Evolutionary conservation across 192 early-diverging fungal species (phyloP), one percentile per base, ranked within the genome.

Genomic region (Chytriomyces sp.): DNA sequence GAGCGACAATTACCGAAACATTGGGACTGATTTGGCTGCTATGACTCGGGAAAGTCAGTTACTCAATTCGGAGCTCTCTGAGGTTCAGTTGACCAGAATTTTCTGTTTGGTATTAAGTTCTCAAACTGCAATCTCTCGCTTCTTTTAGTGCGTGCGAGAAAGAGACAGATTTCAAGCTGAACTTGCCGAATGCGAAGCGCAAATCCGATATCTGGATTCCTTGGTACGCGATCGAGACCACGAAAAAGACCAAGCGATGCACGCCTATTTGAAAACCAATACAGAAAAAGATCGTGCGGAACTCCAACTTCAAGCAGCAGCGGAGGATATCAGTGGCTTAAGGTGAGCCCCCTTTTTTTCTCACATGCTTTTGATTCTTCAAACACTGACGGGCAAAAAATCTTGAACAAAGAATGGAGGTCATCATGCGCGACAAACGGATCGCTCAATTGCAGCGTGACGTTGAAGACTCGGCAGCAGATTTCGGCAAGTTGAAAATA

Each of bases 11-110:
- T 77, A 61, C 26, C 23, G 64, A 5, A 76, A 78, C n/a, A 28
- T 86, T 23, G 60, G 70, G 8, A 48, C 82, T 0, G 87, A 89
- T 64, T 71, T 89, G 8, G 79, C 75, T 16, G 86, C 84, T 2
- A 62, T 89, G 46, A 84, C 78, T 7, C 72, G 76, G 46, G 87
- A 89, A 65, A 88, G 82, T 67, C 84, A 86, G 68, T 49, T 81
- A 3, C 59, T 89, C 35, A 84, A 83, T 68, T 69, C 72, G 5
- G 82, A 84, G 61, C 45, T 84, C 23, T 35, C 69, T 3, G 64
- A 74, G 59, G 80, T 82, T 44, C 6, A 16, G 10, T 65, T 16
- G 16, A n/a, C 1, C 16, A 1, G 13, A n/a, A 20, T 5, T 57
- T 57, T 57, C 53, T 1, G 13, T 57, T 57, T 57, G 20, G 2